Evolutionary conservation across 257 asterid species (phyloP).

Genomic region (Ligustrum vulgare): DNA sequence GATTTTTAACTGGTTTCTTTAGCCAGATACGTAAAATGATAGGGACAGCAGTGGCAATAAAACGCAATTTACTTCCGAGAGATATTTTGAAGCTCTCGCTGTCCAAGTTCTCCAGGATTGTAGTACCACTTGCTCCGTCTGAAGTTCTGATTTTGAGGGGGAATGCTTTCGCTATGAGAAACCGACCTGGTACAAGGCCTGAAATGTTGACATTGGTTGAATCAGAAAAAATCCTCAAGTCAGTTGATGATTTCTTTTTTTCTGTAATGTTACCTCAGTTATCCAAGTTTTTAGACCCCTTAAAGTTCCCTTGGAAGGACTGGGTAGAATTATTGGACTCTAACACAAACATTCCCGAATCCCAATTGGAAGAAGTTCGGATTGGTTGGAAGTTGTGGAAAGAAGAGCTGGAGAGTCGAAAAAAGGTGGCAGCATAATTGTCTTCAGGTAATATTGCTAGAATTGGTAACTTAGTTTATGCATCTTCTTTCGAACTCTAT

Average conservation of each 20-base stretch:
- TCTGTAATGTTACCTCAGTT: slow-evolving; percentile 70
- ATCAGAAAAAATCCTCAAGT: slow-evolving; percentile 65
- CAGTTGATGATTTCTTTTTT: slow-evolving; percentile 60
- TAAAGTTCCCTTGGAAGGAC: slow-evolving; percentile 65
- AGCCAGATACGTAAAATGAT: slow-evolving; percentile 92
- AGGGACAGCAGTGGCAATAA: slow-evolving; percentile 84
- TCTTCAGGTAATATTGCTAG: slow-evolving; percentile 22
- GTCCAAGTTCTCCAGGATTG: slow-evolving; percentile 75
- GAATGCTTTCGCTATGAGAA: slow-evolving; percentile 68
- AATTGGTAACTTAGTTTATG: neutral
- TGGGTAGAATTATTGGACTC: slow-evolving; percentile 72
- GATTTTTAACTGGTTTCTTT: slow-evolving; percentile 23
- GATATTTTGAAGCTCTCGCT: slow-evolving; percentile 67
- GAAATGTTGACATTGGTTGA: slow-evolving; percentile 78
- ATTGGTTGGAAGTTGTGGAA: slow-evolving; percentile 68
- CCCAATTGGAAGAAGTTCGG: slow-evolving; percentile 64
- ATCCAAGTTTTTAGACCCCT: slow-evolving; percentile 63
- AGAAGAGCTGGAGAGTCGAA: slow-evolving; percentile 38
- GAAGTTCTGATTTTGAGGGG: slow-evolving; percentile 80
- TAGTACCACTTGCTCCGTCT: slow-evolving; percentile 87
- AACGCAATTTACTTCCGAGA: slow-evolving; percentile 69
- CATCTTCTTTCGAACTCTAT: neutral
- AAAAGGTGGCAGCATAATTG: slow-evolving; percentile 28
- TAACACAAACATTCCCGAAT: slow-evolving; percentile 72
- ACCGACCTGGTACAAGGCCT: slow-evolving; percentile 76